These are phyloP conservation scores for Avena sativa DNA, from an alignment of 176 grass and related monocot species.

Conservation along the genomic window DNA sequence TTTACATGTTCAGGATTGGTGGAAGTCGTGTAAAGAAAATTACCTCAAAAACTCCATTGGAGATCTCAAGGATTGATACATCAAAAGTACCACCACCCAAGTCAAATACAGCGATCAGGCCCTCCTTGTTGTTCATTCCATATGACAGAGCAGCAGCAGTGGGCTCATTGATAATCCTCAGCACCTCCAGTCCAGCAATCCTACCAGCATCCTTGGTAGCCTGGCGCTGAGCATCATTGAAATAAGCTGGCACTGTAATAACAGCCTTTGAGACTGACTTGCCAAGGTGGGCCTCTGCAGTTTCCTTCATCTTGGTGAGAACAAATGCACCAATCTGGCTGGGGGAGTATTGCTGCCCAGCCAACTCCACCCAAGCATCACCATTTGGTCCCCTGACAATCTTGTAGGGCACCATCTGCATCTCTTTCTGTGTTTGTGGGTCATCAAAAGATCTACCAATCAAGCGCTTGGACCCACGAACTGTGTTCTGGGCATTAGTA, in stretches of 20 bases:
- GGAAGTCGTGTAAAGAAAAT: not conserved
- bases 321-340: slow-evolving; percentile 99
- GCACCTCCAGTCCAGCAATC: slow-evolving; percentile 88
- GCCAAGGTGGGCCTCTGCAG: slow-evolving; percentile 78
- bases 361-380: slow-evolving; percentile 97
- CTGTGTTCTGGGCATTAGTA: slow-evolving; percentile 91
- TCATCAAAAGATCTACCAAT: slow-evolving; percentile 91
- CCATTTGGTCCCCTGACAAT: slow-evolving; percentile 88
- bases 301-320: slow-evolving; percentile 98
- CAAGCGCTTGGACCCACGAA: slow-evolving; percentile 86
- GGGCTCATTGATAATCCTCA: slow-evolving; percentile 99
- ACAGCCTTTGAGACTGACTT: slow-evolving; percentile 89
- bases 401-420: slow-evolving; percentile 99
- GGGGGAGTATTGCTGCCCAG: slow-evolving; percentile 83
- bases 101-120: slow-evolving; percentile 95
- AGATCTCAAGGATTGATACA: slow-evolving; percentile 96
- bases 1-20: not conserved
- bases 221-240: slow-evolving; percentile 92
- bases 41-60: slow-evolving; percentile 99
- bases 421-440: slow-evolving; percentile 88
- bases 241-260: slow-evolving; percentile 91
- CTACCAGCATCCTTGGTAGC: slow-evolving; percentile 95
- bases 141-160: slow-evolving; percentile 96
- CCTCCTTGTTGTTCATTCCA: slow-evolving; percentile 99
- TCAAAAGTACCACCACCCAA: slow-evolving; percentile 99